A percentile compares a stretch with the other conserved stretches of the same genome.
Conservation (phyloP, 257 asterid species). For the Schizonepeta tenuifolia region DNA sequence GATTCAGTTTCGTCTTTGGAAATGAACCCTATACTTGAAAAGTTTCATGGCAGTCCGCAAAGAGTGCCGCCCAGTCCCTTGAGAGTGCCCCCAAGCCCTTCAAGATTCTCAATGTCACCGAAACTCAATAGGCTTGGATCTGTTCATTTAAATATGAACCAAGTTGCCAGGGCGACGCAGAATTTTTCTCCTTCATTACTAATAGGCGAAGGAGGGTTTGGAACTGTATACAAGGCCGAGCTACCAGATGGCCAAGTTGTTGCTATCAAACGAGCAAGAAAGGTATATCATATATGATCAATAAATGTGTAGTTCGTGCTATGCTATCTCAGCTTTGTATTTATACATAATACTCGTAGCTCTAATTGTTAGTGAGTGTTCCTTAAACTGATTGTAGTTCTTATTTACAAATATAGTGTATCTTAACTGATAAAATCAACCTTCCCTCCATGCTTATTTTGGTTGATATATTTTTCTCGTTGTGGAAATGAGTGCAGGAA, state of each 20-base stretch:
- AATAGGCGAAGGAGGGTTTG: conserved; percentile 98
- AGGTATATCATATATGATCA: conserved; percentile 52
- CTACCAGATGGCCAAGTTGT: conserved; percentile 80
- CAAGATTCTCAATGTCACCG: conserved; percentile 91
- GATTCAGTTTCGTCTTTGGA: conserved; percentile 65
- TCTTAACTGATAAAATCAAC: background rate
- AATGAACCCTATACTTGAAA: conserved; percentile 56
- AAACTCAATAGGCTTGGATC: conserved; percentile 86
- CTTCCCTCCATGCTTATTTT: conserved; percentile 1
- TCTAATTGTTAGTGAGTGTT: background rate
- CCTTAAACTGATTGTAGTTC: conserved; percentile 1
- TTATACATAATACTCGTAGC: background rate
- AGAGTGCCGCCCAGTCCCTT: conserved; percentile 76
- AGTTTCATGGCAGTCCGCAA: conserved; percentile 59
- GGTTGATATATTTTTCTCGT: conserved; percentile 1
- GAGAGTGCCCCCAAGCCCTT: conserved; percentile 92
- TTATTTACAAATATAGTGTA: background rate
- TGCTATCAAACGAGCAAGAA: conserved; percentile 96
- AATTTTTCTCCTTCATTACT: conserved; percentile 66
- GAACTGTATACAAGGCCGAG: conserved; percentile 86
- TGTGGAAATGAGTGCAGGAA: conserved; percentile 51
- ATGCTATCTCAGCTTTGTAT: conserved; percentile 7
- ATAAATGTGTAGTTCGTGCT: conserved; percentile 4
- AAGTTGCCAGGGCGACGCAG: conserved; percentile 71
- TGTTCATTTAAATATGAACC: conserved; percentile 75